Percentiles rank a stretch among this genome's conserved stretches.
Evolutionary conservation across 192 early-diverging fungal species (phyloP).

Genomic region (Coemansia sp.): DNA sequence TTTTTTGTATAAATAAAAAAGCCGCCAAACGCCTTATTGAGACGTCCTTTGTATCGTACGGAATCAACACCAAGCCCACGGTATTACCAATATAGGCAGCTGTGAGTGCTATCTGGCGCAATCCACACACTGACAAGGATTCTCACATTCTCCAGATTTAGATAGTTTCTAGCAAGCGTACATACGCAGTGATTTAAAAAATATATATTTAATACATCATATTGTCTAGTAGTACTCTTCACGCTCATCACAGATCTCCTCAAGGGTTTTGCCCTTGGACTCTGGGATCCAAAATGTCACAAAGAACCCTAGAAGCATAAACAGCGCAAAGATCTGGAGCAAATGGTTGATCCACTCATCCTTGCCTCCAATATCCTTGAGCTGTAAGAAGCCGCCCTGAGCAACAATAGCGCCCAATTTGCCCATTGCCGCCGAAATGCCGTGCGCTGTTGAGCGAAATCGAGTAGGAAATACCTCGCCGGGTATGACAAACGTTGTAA

Average conservation of each 20-base stretch:
- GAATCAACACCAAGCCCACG: constrained; percentile 16
- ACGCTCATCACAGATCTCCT: constrained; percentile 43
- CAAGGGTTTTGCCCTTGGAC: constrained; percentile 46
- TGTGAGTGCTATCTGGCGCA: constrained; percentile 17
- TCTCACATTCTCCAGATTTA: too few species aligned
- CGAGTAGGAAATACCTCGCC: constrained; percentile 81
- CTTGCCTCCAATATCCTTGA: constrained; percentile 70
- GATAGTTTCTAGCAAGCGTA: too few species aligned
- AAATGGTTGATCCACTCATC: constrained; percentile 62
- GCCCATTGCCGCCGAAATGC: constrained; percentile 78
- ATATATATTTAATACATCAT: background rate
- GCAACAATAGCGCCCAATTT: constrained; percentile 77
- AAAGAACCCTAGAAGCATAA: constrained; percentile 70
- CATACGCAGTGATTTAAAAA: background rate
- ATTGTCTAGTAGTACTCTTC: constrained; percentile 26
- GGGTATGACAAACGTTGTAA: constrained; percentile 83
- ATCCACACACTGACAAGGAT: constrained; percentile 6
- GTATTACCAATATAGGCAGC: constrained; percentile 30
- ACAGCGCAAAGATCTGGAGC: constrained; percentile 70
- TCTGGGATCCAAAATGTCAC: constrained; percentile 52
- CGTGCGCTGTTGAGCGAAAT: constrained; percentile 75
- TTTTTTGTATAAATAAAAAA: background rate
- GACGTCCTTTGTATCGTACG: constrained; percentile 7
- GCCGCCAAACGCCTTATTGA: constrained; percentile 10
- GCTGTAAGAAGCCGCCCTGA: constrained; percentile 67